Evolutionary conservation across 371 early-diverging fungal species (phyloP), one percentile per base, ranked within the genome.

Genomic region (Gilbertella persicaria): DNA sequence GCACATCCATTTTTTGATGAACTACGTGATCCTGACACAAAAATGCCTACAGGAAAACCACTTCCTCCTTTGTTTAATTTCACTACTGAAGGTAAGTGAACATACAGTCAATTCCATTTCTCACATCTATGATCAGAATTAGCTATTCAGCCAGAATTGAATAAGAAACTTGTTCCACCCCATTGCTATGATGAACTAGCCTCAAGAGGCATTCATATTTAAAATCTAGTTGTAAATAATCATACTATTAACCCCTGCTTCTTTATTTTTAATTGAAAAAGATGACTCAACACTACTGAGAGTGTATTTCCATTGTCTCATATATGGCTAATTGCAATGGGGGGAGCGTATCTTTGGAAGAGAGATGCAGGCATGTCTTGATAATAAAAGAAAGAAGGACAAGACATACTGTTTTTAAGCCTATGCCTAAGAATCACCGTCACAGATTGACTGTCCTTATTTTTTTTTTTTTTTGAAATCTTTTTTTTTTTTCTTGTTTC

Each of bases 1-100:
- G 70, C 85, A 26, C 93, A 97, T 65, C 91, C 90, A 33, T 99
- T 97, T 84, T 99, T 99, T 80, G 94, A 97, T 73, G 95, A 94
- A 66, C 73, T 98, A 61, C 82, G 97, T 51, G 71, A 86, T 39
- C 93, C 94, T n/a, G 91, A 86, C 25, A 92, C 94, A 17, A 80
- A 73, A 62, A 75, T 96, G 65, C 81, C 88, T 25, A 91, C 83
- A 43, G 96, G 93, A 37, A 80, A 84, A 55, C 86, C 84, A 7
- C 74, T 97, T 17, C 98, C 98, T 2, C 83, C 86, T 57, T 81
- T 98, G 50, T 97, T 98, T 76, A 89, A 97, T 65, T 98, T 98
- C 63, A 80, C 91, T 5, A 67, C 70, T n/a, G 78, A 88, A 65
- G 91, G 93, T 90, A 78, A 64, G 62, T 16, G 28, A 19, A 16